Evolutionary conservation across 2,329 filamentous ascomycete species (phyloP), one percentile per base, ranked within the genome.

Genomic region (Fusarium tjaetaba): DNA sequence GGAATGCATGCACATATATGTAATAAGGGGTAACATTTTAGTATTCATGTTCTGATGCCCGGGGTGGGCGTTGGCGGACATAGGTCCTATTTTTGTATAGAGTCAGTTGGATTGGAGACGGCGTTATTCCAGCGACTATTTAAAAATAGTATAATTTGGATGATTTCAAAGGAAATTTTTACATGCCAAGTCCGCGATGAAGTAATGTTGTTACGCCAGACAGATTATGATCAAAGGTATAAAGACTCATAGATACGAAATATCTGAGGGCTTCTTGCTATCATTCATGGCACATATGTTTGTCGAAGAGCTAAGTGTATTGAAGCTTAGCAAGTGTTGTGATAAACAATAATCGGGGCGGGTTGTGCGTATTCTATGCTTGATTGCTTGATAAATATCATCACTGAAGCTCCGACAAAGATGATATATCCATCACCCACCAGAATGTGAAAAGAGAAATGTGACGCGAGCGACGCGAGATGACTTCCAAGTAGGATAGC

Each of bases 11-110:
- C 58, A 77, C 69, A 73, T 69, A 76, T 69, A 73, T 73, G 68
- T 76, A 76, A 78, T 77, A 72, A 48, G 66, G 76, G 68, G 68
- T 70, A 71, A 65, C 58, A 74, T 72, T 65, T 61, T 60, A 49
- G 38, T 68, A 58, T 74, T 72, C 58, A 74, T 76, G 67, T 69
- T 76, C 74, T 65, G 65, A 70, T 65, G 65, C 57, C 59, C 41
- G 48, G 53, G 56, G 32, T 67, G 52, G 65, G 65, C 63, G 58
- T 57, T 39, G 56, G 53, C 60, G 51, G 67, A 66, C 56, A 66
- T 66, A 46, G 68, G 55, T 68, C 56, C 51, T 46, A 59, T 46
- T 71, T 56, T 71, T 78, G 66, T 75, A 76, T 77, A 78, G 68
- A 77, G 68, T 71, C 56, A 58, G 73, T 72, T 72, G 65, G 67